Evolutionary conservation across 139 green algal genomes (phyloP).

Genomic region (Tetradesmus obliquus): DNA sequence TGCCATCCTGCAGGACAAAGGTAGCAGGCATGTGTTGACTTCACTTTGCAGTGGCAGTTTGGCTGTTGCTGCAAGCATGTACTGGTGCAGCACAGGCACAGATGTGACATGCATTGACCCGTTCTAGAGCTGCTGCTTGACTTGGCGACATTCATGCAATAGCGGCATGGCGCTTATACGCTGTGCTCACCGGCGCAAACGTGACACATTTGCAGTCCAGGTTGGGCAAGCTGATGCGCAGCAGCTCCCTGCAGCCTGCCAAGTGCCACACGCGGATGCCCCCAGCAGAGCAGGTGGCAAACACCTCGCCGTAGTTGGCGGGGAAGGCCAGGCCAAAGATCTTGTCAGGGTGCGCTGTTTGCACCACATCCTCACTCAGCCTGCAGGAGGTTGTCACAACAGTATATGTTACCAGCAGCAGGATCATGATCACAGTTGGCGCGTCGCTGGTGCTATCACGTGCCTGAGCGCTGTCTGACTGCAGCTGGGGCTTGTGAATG

Average conservation of each 20-base stretch:
- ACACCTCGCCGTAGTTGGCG: conserved; percentile 74
- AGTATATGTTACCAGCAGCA: not conserved
- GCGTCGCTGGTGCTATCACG: not conserved
- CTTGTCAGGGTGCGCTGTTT: conserved; percentile 74
- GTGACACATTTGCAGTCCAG: conserved; percentile 83
- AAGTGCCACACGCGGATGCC: conserved; percentile 88
- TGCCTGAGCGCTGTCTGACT: not conserved
- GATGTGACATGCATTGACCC: no score
- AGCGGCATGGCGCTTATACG: no score
- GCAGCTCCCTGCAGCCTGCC: conserved; percentile 80
- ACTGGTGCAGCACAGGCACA: no score
- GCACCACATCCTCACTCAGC: conserved; percentile 74
- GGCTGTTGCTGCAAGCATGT: not conserved
- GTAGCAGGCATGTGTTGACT: not conserved
- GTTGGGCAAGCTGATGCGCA: conserved; percentile 84
- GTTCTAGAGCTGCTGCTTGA: no score
- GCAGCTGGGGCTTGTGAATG: no score
- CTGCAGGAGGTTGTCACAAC: conserved; percentile 31
- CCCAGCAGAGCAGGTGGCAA: conserved; percentile 74
- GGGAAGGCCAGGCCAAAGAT: conserved; percentile 86
- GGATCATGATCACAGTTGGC: not conserved
- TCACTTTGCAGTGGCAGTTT: not conserved
- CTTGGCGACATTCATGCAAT: no score
- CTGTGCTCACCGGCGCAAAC: conserved; percentile 60
- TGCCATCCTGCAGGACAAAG: conserved; percentile 66